A percentile compares a stretch with the other conserved stretches of the same genome.
Evolutionary conservation across 495 filamentous ascomycete species (phyloP).

Genomic region (Daldinia caldariorum): DNA sequence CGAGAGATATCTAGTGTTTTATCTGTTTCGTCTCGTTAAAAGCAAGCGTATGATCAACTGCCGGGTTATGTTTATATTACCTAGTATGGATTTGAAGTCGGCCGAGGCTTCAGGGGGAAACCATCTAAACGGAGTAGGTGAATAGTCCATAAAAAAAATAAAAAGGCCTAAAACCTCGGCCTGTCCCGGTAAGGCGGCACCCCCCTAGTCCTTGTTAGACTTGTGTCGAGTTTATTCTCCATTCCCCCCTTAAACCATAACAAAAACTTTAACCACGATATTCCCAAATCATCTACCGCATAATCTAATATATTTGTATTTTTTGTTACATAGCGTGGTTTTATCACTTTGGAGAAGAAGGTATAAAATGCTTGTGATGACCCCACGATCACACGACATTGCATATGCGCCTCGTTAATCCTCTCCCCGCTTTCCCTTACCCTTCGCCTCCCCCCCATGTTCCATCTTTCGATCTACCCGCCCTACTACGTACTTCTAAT

Average conservation of each 20-base stretch:
- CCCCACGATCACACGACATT: constrained; percentile 47
- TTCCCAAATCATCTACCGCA: constrained; percentile 14
- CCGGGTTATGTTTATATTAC: constrained; percentile 22
- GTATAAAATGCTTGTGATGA: constrained; percentile 10
- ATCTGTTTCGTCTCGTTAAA: neutral
- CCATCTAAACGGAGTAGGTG: neutral
- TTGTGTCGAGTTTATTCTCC: neutral
- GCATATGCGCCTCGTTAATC: constrained; percentile 41
- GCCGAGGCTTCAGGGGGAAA: constrained; percentile 2
- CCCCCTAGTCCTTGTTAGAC: constrained; percentile 10
- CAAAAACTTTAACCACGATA: too few relatives aligned
- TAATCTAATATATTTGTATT: constrained; percentile 16
- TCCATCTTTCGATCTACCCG: too few relatives aligned
- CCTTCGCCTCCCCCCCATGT: neutral
- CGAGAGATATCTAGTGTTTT: neutral
- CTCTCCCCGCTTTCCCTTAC: constrained; percentile 28
- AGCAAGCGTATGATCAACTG: constrained; percentile 28
- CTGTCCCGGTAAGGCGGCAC: constrained; percentile 38
- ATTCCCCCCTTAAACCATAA: too few relatives aligned
- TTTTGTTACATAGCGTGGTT: too few relatives aligned
- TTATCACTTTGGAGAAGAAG: neutral
- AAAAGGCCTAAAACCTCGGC: constrained; percentile 25
- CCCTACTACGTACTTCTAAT: neutral
- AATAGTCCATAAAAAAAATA: neutral
- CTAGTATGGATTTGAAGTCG: neutral